Evolutionary conservation across 176 grass and related monocot species (phyloP).

Genomic region (Oryza meridionalis): DNA sequence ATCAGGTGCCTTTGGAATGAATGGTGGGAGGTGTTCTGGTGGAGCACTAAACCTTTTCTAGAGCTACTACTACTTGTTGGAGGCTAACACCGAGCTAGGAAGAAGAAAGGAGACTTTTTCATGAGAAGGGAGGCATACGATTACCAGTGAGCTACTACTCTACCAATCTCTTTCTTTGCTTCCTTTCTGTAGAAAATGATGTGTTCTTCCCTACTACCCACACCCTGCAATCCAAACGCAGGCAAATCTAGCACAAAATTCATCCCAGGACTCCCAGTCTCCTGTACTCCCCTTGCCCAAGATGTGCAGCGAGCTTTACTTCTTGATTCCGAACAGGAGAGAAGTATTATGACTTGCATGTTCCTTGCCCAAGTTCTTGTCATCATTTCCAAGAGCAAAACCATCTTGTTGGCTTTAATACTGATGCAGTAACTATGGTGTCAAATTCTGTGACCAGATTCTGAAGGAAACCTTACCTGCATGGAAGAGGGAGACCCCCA

Average conservation of each 20-base stretch:
- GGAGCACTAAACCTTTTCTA: slow-evolving; percentile 47
- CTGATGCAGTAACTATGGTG: slow-evolving; percentile 42
- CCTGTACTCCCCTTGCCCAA: slow-evolving; percentile 27
- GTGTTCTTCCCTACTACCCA: slow-evolving; percentile 33
- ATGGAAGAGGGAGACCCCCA: slow-evolving; percentile 66
- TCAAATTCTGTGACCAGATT: slow-evolving; percentile 53
- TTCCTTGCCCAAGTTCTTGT: slow-evolving; percentile 5
- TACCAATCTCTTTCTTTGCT: slow-evolving; percentile 56
- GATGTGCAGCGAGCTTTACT: slow-evolving; percentile 44
- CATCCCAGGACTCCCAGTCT: slow-evolving; percentile 15
- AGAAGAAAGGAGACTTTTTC: slow-evolving; percentile 33
- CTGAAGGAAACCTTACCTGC: slow-evolving; percentile 54
- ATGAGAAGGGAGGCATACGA: slow-evolving; percentile 43
- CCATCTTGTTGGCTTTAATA: slow-evolving; percentile 18
- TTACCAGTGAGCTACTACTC: slow-evolving; percentile 60
- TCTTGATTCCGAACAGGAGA: slow-evolving; percentile 40
- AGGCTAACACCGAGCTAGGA: slow-evolving; percentile 30
- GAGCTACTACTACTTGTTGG: slow-evolving; percentile 30
- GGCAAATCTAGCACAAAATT: slow-evolving; percentile 34
- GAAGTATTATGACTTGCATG: slow-evolving; percentile 33
- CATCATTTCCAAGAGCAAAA: slow-evolving; percentile 25
- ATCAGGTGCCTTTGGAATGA: slow-evolving; percentile 43
- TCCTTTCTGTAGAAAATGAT: slow-evolving; percentile 61
- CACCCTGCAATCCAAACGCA: slow-evolving; percentile 25
- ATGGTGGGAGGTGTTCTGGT: slow-evolving; percentile 42